Percentiles rank a stretch among this genome's conserved stretches.
phyloP scores from a whole-genome alignment of 495 filamentous ascomycete genomes.

The Chaetomium fimeti region DNA sequence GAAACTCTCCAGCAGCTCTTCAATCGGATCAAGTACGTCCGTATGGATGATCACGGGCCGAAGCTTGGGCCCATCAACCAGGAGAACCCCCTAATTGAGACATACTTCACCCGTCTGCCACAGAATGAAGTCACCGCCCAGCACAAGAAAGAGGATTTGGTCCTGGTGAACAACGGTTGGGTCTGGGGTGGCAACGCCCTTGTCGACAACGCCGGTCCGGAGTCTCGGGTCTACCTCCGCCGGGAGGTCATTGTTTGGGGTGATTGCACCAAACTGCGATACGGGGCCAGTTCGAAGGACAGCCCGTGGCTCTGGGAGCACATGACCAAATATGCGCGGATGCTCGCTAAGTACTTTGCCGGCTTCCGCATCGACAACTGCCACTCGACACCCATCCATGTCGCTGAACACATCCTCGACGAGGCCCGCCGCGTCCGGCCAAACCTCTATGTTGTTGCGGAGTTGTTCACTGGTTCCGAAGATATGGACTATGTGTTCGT shows the following conservation, averaged over 20 bases:
- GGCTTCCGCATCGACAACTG: constrained; percentile 98
- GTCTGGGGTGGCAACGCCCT: constrained; percentile 96
- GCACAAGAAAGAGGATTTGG: constrained; percentile 72
- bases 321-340: constrained; percentile 86
- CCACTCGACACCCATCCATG: constrained; percentile 90
- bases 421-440: constrained; percentile 84
- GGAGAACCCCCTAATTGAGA: constrained; percentile 81
- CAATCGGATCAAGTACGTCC: constrained; percentile 89
- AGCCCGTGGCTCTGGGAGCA: constrained; percentile 93
- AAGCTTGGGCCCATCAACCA: constrained; percentile 76
- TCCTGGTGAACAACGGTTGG: constrained; percentile 96
- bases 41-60: constrained; percentile 88
- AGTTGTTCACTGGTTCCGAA: constrained; percentile 95
- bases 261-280: constrained; percentile 96
- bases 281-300: constrained; percentile 76
- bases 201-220: constrained; percentile 85
- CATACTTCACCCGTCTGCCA: constrained; percentile 92
- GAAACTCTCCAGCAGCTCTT: constrained; percentile 86
- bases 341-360: constrained; percentile 93
- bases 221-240: constrained; percentile 85
- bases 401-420: constrained; percentile 92
- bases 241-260: constrained; percentile 98
- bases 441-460: constrained; percentile 87
- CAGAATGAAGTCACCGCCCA: constrained; percentile 73
- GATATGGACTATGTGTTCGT: constrained; percentile 95